These are phyloP conservation scores for Phytopythium boreale DNA, from an alignment of 352 stramenopile genomes.

Conservation along the genomic window DNA sequence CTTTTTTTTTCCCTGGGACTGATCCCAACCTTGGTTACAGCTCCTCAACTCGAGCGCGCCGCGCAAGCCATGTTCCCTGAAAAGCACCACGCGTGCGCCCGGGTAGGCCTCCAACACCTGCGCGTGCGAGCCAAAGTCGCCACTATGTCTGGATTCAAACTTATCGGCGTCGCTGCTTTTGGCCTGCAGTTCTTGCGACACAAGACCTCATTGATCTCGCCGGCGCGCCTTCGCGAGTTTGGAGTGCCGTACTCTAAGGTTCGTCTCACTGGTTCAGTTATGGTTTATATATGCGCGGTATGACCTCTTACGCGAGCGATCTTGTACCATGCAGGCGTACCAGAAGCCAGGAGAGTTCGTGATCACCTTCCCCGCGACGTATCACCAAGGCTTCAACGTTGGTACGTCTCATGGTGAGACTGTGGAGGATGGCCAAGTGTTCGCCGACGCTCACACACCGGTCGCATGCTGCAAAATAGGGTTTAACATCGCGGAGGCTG, in stretches of 20 bases:
- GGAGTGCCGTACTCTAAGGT: constrained; percentile 79
- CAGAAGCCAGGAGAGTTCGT: constrained; percentile 91
- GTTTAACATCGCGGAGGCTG: constrained; percentile 90
- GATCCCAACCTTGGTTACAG: constrained; percentile 8
- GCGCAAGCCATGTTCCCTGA: constrained; percentile 86
- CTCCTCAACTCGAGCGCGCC: constrained; percentile 75
- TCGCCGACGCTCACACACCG: too few species aligned
- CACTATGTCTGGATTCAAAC: neutral
- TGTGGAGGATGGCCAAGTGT: neutral
- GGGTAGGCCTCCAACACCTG: constrained; percentile 24
- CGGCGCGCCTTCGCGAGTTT: constrained; percentile 73
- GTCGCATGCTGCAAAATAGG: constrained; percentile 24
- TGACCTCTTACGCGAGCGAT: neutral
- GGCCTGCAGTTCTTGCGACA: constrained; percentile 87
- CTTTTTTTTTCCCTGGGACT: constrained; percentile 1
- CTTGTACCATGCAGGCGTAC: constrained; percentile 34
- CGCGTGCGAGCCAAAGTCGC: too few species aligned
- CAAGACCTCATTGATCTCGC: constrained; percentile 92
- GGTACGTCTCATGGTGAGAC: constrained; percentile 27
- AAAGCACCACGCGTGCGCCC: constrained; percentile 76
- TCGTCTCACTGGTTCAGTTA: neutral
- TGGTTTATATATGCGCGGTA: neutral
- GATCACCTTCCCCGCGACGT: constrained; percentile 89
- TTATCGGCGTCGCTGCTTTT: neutral
- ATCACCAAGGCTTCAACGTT: constrained; percentile 90